These are phyloP conservation scores for Fusarium tricinctum DNA, from an alignment of 2,329 filamentous ascomycete species.

Conservation along the genomic window DNA sequence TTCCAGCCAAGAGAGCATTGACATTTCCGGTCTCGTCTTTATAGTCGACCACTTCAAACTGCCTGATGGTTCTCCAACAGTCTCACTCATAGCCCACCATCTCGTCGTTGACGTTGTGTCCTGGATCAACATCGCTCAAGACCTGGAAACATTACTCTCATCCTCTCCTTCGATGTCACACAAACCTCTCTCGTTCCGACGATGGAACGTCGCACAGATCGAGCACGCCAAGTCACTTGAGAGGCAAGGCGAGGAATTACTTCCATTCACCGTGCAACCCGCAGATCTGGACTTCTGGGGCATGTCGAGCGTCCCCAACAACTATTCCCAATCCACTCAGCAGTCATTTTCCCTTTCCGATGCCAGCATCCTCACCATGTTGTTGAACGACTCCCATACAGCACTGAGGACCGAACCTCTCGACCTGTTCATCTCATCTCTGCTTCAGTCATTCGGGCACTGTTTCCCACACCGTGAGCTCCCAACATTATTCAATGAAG, in stretches of 20 bases:
- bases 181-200: slow-evolving; percentile 54
- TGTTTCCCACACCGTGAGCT: slow-evolving; percentile 54
- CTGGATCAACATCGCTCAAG: slow-evolving; percentile 60
- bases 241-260: background rate
- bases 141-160: slow-evolving; percentile 58
- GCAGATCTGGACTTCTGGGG: slow-evolving; percentile 42
- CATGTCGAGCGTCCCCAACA: slow-evolving; percentile 20
- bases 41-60: slow-evolving; percentile 16
- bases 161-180: slow-evolving; percentile 16
- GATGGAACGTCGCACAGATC: slow-evolving; percentile 55
- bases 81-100: slow-evolving; percentile 55
- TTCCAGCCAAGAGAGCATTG: slow-evolving; percentile 11
- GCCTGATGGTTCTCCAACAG: slow-evolving; percentile 34
- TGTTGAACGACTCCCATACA: slow-evolving; percentile 48
- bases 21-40: slow-evolving; percentile 17
- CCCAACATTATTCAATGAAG: slow-evolving; percentile 58
- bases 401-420: slow-evolving; percentile 55
- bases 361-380: background rate
- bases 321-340: slow-evolving; percentile 22
- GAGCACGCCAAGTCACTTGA: slow-evolving; percentile 47
- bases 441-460: slow-evolving; percentile 54
- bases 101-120: slow-evolving; percentile 61
- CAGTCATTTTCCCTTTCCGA: slow-evolving; percentile 26
- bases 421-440: slow-evolving; percentile 56
- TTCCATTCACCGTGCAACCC: slow-evolving; percentile 21